Base-by-base conservation (phyloP, 31 red algal species). In the Bonnemaisonia californica region DNA sequence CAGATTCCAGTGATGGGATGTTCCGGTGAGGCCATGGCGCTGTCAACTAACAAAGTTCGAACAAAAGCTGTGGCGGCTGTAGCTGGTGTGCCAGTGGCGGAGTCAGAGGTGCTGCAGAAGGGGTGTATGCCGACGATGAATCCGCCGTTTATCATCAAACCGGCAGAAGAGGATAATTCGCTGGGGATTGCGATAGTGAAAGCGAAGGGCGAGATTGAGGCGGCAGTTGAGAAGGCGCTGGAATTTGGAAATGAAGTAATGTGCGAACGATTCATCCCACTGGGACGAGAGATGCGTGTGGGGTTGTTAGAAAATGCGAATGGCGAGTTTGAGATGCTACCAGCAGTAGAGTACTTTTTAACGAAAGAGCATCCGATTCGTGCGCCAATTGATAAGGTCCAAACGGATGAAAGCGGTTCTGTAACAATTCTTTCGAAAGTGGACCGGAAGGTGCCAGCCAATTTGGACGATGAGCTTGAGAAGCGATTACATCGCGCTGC, bases 161-260 rank as follows among this genome's bases (percentile, higher is more conserved):
- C 91, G 3, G 68, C 40, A 36, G 84, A 88, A 54, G 91, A 94
- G 57, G 91, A 94, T 42, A 94, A 94, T 47, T 94, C 91, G 4
- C 59, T 74, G 57, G 91, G 91, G 3, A 66, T 94, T 13, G 24
- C 40, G 16, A 59, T 94, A 9, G 79, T 94, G 34, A 2, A 35
- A 7, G 54, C 68, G 2, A 61, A 47, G 26, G 73, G 54, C 1
- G 22, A 80, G 28, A 70, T 88, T 31, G 45, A 68, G 31, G 55
- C 60, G 23, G 77, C 79, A 2, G 27, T 94, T 0, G 62, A 84
- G 27, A 4, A 61, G 12, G 91, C 72, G 1, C 88, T 94, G 27
- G 21, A 76, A 33, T 94, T 94, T 83, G 76, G 80, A 35, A 79
- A 91, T 8, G 73, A 88, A 31, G 79, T 94, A 21, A 41, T 94